Percentiles rank a stretch among this genome's conserved stretches.
Evolutionary conservation across 1,139 yeast genomes (phyloP).

Genomic region (Geotrichum cucujoidarum): DNA sequence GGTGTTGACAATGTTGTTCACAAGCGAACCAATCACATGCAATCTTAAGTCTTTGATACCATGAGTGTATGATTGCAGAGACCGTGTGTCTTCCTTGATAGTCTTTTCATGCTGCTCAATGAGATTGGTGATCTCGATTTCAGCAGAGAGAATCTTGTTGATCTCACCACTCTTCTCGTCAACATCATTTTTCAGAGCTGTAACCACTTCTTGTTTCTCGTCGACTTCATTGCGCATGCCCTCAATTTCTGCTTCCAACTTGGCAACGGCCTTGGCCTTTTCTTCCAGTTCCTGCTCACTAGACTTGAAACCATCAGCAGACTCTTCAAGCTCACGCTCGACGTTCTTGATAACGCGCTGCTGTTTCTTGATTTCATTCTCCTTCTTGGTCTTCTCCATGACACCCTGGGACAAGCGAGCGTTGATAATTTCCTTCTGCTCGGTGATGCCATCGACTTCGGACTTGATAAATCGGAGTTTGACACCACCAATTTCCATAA

Average conservation of each 20-base stretch:
- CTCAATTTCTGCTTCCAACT: conserved; percentile 38
- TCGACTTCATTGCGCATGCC: conserved; percentile 32
- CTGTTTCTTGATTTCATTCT: conserved; percentile 59
- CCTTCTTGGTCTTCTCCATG: conserved; percentile 56
- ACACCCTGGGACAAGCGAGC: conserved; percentile 58
- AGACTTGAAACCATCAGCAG: conserved; percentile 38
- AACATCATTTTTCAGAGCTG: conserved; percentile 43
- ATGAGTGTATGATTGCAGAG: conserved; percentile 37
- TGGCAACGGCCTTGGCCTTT: conserved; percentile 6
- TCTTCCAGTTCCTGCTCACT: conserved; percentile 27
- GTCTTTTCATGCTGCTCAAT: conserved; percentile 53
- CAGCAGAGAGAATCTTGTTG: conserved; percentile 58
- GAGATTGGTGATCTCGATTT: conserved; percentile 61
- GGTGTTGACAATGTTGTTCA: conserved; percentile 17
- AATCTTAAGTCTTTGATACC: conserved; percentile 28
- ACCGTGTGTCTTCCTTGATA: conserved; percentile 43
- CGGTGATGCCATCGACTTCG: conserved; percentile 70
- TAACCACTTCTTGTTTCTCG: conserved; percentile 37
- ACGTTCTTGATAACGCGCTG: conserved; percentile 46
- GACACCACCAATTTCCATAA: conserved; percentile 91
- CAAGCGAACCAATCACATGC: conserved; percentile 29
- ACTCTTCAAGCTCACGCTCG: conserved; percentile 32
- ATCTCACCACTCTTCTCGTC: conserved; percentile 50
- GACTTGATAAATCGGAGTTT: conserved; percentile 74
- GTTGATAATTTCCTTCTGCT: conserved; percentile 57